These are phyloP conservation scores for Penicillium macrosclerotiorum DNA, from an alignment of 495 filamentous ascomycete genomes.

Conservation along the genomic window DNA sequence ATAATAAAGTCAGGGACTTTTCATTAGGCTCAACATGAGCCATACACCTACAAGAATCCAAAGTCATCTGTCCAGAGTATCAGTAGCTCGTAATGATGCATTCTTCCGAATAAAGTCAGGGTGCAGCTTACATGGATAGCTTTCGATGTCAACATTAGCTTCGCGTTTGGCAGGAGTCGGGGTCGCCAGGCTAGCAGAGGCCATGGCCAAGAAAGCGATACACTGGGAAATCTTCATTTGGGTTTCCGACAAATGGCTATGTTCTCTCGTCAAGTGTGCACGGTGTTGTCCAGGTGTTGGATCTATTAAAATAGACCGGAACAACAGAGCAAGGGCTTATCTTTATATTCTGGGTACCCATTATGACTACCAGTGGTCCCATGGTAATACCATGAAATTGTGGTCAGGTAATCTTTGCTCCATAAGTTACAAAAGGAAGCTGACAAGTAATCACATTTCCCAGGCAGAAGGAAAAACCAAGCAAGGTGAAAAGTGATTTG, in stretches of 20 bases:
- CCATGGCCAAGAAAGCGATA: not conserved
- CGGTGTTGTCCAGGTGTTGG: not conserved
- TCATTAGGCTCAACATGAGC: not conserved
- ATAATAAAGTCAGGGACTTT: not conserved
- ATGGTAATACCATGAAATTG: not conserved
- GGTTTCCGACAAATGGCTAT: not conserved
- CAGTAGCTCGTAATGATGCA: not conserved
- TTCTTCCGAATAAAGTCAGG: not conserved
- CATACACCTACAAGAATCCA: not conserved
- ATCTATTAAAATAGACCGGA: not conserved
- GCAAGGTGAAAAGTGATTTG: not conserved
- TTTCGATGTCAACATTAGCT: slow-evolving; percentile 1
- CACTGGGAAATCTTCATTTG: not conserved
- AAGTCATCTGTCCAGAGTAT: not conserved
- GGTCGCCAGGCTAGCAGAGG: not conserved
- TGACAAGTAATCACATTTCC: not conserved
- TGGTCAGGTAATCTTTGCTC: not conserved
- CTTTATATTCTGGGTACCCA: not conserved
- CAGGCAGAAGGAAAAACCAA: not conserved
- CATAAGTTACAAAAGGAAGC: not conserved
- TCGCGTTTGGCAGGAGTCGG: not conserved
- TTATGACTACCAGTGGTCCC: not conserved
- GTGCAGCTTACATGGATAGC: not conserved
- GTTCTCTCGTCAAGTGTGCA: not conserved
- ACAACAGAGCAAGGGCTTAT: not conserved